These are phyloP conservation scores for Paratinospora sagittata DNA, from an alignment of 164 flowering plant species.

Conservation along the genomic window DNA sequence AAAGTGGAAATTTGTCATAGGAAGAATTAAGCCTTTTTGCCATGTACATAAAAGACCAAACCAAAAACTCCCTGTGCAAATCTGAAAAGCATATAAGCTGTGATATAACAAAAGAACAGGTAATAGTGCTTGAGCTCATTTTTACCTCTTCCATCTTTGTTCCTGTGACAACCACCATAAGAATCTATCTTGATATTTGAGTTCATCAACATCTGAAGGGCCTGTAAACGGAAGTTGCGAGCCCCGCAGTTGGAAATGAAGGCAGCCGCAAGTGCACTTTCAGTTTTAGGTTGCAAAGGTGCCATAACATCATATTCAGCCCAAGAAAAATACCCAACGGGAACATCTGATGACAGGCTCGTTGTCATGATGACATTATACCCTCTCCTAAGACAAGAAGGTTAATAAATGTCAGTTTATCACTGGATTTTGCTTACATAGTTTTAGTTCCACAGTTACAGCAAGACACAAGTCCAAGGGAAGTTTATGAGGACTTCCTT, in stretches of 20 bases:
- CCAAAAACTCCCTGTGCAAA: neutral
- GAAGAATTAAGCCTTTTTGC: too few species aligned
- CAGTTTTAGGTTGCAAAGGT: constrained; percentile 80
- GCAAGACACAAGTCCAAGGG: neutral
- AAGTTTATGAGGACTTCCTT: neutral
- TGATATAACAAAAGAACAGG: neutral
- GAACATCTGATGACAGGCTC: constrained; percentile 99
- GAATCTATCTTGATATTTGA: constrained; percentile 70
- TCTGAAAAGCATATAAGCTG: neutral
- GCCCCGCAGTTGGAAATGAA: constrained; percentile 96
- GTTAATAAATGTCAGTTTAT: neutral
- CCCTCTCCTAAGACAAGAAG: constrained; percentile 53
- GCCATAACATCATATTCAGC: constrained; percentile 98
- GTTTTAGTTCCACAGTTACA: neutral
- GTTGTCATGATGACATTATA: constrained; percentile 81
- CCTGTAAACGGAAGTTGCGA: constrained; percentile 85
- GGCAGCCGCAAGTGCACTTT: constrained; percentile 87
- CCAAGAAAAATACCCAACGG: constrained; percentile 99
- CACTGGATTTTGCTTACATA: too few species aligned
- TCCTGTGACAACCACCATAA: constrained; percentile 89
- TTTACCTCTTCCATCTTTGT: constrained; percentile 77
- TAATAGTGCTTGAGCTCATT: neutral
- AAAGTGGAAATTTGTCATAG: too few species aligned
- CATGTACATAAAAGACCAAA: too few species aligned
- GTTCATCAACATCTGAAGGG: constrained; percentile 68